Conservation (phyloP, 345 rosid species). For the Iberis pinnata region DNA sequence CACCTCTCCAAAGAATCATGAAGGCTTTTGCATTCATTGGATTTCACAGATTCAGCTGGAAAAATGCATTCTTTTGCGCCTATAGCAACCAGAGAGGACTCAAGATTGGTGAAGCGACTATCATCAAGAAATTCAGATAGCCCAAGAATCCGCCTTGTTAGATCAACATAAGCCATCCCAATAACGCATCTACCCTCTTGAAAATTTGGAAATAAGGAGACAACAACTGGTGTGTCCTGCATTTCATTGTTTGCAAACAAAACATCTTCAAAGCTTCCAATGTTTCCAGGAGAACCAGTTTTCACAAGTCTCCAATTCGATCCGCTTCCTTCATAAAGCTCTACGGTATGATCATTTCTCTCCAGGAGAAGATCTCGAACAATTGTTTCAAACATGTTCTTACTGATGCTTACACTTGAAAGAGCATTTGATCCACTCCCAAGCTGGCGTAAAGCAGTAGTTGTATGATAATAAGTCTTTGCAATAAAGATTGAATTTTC, state of each 20-base stretch:
- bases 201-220: slow-evolving; percentile 56
- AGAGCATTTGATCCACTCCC: slow-evolving; percentile 67
- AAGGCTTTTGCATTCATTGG: slow-evolving; percentile 49
- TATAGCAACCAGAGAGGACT: slow-evolving; percentile 83
- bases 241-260: slow-evolving; percentile 88
- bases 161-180: slow-evolving; percentile 82
- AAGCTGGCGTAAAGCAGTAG: slow-evolving; percentile 73
- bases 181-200: slow-evolving; percentile 60
- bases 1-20: slow-evolving; percentile 64
- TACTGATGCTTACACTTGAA: slow-evolving; percentile 76
- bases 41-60: slow-evolving; percentile 61
- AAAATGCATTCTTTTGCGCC: slow-evolving; percentile 95
- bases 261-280: slow-evolving; percentile 93
- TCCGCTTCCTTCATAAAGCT: slow-evolving; percentile 84
- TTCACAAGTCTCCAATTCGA: slow-evolving; percentile 84
- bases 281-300: slow-evolving; percentile 87
- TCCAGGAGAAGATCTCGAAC: slow-evolving; percentile 82
- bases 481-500: slow-evolving; percentile 85
- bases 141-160: slow-evolving; percentile 68
- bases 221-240: slow-evolving; percentile 84
- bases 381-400: slow-evolving; percentile 83
- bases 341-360: slow-evolving; percentile 81
- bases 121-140: slow-evolving; percentile 93
- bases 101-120: slow-evolving; percentile 83
- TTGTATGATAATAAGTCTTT: slow-evolving; percentile 82